Evolutionary conservation across 108 stramenopile species (phyloP).

Genomic region (Discostella stelligeroides): DNA sequence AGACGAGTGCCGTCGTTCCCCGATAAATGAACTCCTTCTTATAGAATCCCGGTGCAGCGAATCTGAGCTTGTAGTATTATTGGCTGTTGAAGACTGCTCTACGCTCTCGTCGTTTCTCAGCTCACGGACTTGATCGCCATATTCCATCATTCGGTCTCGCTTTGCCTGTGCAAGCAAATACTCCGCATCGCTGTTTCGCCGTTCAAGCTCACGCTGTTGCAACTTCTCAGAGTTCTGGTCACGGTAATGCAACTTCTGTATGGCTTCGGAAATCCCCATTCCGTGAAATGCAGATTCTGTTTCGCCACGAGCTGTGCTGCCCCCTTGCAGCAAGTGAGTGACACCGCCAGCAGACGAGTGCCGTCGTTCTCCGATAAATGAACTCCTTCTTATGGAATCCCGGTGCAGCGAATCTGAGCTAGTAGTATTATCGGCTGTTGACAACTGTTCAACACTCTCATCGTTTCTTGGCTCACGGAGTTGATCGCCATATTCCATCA

Average conservation of each 20-base stretch:
- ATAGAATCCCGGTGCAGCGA: not conserved
- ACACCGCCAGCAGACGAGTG: slow-evolving; percentile 22
- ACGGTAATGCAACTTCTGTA: slow-evolving; percentile 21
- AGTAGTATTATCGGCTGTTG: slow-evolving; percentile 8
- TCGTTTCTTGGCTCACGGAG: not conserved
- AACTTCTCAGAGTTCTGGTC: not conserved
- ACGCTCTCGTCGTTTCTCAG: not conserved
- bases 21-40: not conserved
- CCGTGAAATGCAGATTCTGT: not conserved
- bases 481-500: slow-evolving; percentile 22
- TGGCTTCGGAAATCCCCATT: slow-evolving; percentile 22
- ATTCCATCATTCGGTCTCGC: slow-evolving; percentile 32
- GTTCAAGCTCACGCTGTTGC: slow-evolving; percentile 16
- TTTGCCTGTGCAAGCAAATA: slow-evolving; percentile 16
- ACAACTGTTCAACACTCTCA: slow-evolving; percentile 1
- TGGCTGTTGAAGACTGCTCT: not conserved
- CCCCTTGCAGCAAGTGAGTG: slow-evolving; percentile 7
- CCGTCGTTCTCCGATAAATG: slow-evolving; percentile 17
- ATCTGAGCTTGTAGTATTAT: not conserved
- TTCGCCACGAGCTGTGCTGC: too few species aligned
- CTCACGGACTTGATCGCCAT: slow-evolving; percentile 4
- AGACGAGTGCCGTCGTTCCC: not conserved
- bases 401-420: slow-evolving; percentile 11
- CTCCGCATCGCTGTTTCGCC: slow-evolving; percentile 18
- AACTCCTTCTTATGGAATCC: slow-evolving; percentile 12